Evolutionary conservation across 768 basidiomycete genomes (phyloP), one percentile per base, ranked within the genome.

Genomic region (Inosperma sp.): DNA sequence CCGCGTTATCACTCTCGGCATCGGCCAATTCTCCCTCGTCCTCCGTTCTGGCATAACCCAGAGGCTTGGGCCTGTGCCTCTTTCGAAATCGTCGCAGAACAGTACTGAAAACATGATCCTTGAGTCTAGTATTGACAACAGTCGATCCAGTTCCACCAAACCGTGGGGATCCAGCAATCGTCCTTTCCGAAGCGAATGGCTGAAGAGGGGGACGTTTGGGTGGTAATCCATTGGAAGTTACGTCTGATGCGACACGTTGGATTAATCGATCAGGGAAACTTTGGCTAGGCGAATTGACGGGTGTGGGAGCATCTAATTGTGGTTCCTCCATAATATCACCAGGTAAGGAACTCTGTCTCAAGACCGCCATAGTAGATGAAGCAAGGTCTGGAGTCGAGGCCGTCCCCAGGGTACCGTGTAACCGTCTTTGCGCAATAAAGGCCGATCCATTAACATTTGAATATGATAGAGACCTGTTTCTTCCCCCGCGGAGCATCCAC

Each of bases 121-220:
- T 94, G 51, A 99, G 73, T 65, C 82, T 89, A 31, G 88, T 92
- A 66, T 99, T 98, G 53, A 97, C 93, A 47, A 84, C 79, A 5
- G 96, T 98, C 12, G 88, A 91, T 1, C 95, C 95, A 2, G 86
- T 88, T 3, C 94, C 95, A 27, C 87, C 90, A 58, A 93, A 93
- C 73, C 78, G 79, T 39, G 77, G 77, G 10, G 74, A 72, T 16
- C 73, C 70, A 9, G 70, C 68, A n/a, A 70, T 53, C 4, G 57
- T 51, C 42, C 67, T 63, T 35, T 79, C 76, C 14, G 76, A 76
- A 53, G 59, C 61, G 54, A 73, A 77, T 4, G 70, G 56, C 7
- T 72, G 65, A 7, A 80, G 59, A 17, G 61, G 64, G 3, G 73
- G 75, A 17, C 69, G 72, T 33, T 59, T 54, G 31, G 56, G 52